These are phyloP conservation scores for Shiraia sp. DNA, from an alignment of 2,329 filamentous ascomycete genomes.

Conservation along the genomic window DNA sequence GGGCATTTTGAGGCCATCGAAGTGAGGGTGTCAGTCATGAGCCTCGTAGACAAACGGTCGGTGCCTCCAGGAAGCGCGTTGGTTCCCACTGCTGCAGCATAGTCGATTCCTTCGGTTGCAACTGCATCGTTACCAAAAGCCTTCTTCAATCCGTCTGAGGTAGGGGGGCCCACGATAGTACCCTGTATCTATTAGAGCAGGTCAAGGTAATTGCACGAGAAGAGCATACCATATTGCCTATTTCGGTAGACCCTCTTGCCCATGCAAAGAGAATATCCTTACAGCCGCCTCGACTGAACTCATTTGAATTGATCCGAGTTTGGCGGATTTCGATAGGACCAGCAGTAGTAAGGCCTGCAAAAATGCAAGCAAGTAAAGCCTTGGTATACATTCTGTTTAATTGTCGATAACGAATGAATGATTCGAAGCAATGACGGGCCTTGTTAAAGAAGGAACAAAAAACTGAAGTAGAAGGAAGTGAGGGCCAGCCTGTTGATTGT, in stretches of 20 bases:
- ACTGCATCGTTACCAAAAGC: slow-evolving; percentile 30
- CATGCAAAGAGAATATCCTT: slow-evolving; percentile 53
- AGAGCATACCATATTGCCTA: slow-evolving; percentile 51
- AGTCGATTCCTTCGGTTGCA: slow-evolving; percentile 40
- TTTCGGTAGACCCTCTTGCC: slow-evolving; percentile 54
- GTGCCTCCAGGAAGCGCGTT: slow-evolving; percentile 39
- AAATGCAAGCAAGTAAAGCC: slow-evolving; percentile 22
- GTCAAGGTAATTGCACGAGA: slow-evolving; percentile 12
- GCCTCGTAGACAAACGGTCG: slow-evolving; percentile 20
- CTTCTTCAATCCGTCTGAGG: slow-evolving; percentile 34
- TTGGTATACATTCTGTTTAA: slow-evolving; percentile 29
- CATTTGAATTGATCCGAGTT: slow-evolving; percentile 38
- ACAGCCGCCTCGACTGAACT: slow-evolving; percentile 48
- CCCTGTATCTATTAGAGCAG: slow-evolving; percentile 37
- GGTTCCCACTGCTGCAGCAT: slow-evolving; percentile 30
- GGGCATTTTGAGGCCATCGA: slow-evolving; percentile 37
- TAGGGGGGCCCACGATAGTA: slow-evolving; percentile 35
- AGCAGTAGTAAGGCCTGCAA: slow-evolving; percentile 25
- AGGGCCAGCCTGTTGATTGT: too few relatives aligned
- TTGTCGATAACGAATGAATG: background rate
- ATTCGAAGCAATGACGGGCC: background rate
- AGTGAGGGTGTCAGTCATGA: slow-evolving; percentile 28
- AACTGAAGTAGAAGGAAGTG: too few relatives aligned
- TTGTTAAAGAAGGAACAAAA: background rate
- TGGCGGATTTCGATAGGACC: slow-evolving; percentile 32